These are phyloP conservation scores for Penicillium coffeae DNA, from an alignment of 495 filamentous ascomycete species.

Conservation along the genomic window DNA sequence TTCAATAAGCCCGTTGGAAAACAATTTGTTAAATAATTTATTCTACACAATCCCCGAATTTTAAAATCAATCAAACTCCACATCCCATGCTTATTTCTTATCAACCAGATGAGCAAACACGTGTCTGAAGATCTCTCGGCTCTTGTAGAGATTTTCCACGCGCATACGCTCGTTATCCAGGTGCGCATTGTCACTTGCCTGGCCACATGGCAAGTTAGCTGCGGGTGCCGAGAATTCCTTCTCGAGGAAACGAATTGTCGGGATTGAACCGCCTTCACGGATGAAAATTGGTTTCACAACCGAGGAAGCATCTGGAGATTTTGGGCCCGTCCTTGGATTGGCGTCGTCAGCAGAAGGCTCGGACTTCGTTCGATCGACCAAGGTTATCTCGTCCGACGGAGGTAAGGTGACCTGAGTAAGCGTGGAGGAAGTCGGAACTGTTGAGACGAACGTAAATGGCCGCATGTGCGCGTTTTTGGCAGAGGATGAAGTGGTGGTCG, in stretches of 20 bases:
- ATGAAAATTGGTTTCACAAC: conserved; percentile 68
- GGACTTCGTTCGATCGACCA: conserved; percentile 23
- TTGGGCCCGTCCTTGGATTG: not conserved
- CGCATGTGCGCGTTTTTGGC: conserved; percentile 36
- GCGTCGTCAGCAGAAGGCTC: not conserved
- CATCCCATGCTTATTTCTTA: conserved; percentile 22
- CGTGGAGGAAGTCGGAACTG: conserved; percentile 55
- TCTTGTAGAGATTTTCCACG: conserved; percentile 83
- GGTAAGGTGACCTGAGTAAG: conserved; percentile 46
- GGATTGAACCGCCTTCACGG: conserved; percentile 91
- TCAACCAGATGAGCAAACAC: conserved; percentile 72
- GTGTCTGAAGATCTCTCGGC: conserved; percentile 81
- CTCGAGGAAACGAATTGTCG: conserved; percentile 87
- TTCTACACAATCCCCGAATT: no score
- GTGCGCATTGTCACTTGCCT: conserved; percentile 92
- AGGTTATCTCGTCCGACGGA: conserved; percentile 3
- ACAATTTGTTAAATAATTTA: no score
- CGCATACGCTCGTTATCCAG: conserved; percentile 90
- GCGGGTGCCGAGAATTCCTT: conserved; percentile 92
- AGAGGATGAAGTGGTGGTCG: conserved; percentile 38
- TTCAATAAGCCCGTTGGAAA: no score
- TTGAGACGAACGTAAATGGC: conserved; percentile 31
- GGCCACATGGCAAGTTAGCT: conserved; percentile 90
- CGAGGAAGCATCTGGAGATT: not conserved
- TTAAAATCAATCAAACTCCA: not conserved